Base-by-base conservation (phyloP, 2,329 filamentous ascomycete species). In the Cladosporium velox region DNA sequence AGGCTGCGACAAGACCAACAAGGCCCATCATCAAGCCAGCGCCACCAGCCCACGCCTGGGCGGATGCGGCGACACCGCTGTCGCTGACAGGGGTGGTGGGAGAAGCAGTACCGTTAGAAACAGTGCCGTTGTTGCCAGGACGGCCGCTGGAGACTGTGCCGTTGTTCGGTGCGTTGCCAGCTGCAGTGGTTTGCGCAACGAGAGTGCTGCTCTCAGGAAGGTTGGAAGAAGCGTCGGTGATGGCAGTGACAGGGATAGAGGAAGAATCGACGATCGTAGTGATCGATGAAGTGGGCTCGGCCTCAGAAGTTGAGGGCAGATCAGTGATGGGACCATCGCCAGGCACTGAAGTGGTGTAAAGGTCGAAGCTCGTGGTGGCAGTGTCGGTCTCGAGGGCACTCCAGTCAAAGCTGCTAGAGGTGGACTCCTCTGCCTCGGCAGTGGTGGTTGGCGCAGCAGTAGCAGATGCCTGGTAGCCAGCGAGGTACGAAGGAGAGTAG, bases 401-500 rank as follows among this genome's bases (percentile, higher is more conserved):
- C 66, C 68, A 70, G 60, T 59, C 24, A 44, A 55, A 41, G 28
- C 60, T 44, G 52, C 49, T 44, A 6, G 52, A 55, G 24, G 59
- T 34, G 15, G 51, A 65, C 30, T 47, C 38, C 11, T 47, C 28
- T 7, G 51, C 58, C 1, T 41, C 60, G 52, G 28, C 28, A 38
- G 59, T 58, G 12, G 63, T 54, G 41, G 61, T 60, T 30, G 66
- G 63, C n/a, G 66, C 60, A 14, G 67, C 54, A 21, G 69, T 67
- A 8, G 66, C 66, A 55, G 49, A 67, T 24, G 26, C 69, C 30
- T 73, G 71, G 38, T 71, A 79, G 59, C 73, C 76, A 26, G 77
- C 64, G 3, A 87, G 76, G 76, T 79, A 88, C 54, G 74, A 78
- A 10, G 85, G 84, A 65, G 80, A 80, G 76, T 86, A 85, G 14